Evolutionary conservation across 352 stramenopile genomes (phyloP).

Genomic region (Phytophthora colocasiae): DNA sequence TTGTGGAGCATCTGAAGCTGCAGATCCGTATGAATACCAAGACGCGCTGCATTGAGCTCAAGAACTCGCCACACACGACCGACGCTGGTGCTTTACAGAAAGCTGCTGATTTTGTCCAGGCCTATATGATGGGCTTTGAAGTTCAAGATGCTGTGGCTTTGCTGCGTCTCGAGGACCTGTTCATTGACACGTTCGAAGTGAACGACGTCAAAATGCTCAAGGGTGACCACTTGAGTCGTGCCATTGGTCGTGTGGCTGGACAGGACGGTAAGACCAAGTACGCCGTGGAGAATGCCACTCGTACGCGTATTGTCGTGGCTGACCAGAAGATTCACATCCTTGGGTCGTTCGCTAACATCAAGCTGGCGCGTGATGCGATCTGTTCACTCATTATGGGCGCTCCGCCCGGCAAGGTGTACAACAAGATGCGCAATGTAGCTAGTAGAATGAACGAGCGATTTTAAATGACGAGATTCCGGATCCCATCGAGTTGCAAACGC

Average conservation of each 20-base stretch:
- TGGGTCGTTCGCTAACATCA: conserved; percentile 98
- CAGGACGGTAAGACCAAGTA: conserved; percentile 99
- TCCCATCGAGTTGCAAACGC: conserved; percentile 5
- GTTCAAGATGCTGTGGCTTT: conserved; percentile 97
- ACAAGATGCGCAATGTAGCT: conserved; percentile 99
- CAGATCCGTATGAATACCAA: conserved; percentile 99
- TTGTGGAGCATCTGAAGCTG: conserved; percentile 98
- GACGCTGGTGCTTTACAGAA: conserved; percentile 97
- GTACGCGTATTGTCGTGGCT: conserved; percentile 98
- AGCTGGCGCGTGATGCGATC: conserved; percentile 94
- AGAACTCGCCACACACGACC: conserved; percentile 94
- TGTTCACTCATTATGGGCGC: conserved; percentile 96
- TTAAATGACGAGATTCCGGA: conserved; percentile 58
- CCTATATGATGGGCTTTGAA: conserved; percentile 99
- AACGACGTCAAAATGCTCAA: conserved; percentile 98
- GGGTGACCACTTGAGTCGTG: conserved; percentile 98
- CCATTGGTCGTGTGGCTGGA: conserved; percentile 98
- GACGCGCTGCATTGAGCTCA: conserved; percentile 98
- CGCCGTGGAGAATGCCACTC: conserved; percentile 99
- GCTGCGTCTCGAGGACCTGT: conserved; percentile 99
- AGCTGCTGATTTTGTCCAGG: conserved; percentile 97
- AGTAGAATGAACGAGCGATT: conserved; percentile 98
- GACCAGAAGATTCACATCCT: conserved; percentile 99
- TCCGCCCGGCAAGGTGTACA: conserved; percentile 99
- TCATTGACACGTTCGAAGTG: conserved; percentile 98